A percentile compares a stretch with the other conserved stretches of the same genome.
These are phyloP conservation scores for Chaetomium strumarium DNA, from an alignment of 2,329 filamentous ascomycete species.

Conservation along the genomic window DNA sequence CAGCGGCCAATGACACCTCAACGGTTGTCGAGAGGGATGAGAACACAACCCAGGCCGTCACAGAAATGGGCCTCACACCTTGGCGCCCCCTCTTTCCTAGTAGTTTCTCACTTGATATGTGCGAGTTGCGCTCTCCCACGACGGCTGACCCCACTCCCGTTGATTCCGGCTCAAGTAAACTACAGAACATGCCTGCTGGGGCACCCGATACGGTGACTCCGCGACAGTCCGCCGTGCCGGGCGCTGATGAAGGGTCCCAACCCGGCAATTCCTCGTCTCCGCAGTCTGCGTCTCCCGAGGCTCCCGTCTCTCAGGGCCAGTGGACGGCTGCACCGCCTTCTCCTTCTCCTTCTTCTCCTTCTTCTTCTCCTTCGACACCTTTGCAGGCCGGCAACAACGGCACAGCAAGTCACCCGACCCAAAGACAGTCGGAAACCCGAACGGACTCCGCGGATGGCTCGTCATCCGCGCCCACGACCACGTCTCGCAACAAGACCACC, in stretches of 20 bases:
- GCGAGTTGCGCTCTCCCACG: constrained; percentile 25
- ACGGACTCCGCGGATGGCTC: constrained; percentile 7
- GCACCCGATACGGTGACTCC: constrained; percentile 9
- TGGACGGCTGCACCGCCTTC: constrained; percentile 9
- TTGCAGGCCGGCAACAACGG: constrained; percentile 5
- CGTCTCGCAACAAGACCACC: constrained; percentile 33
- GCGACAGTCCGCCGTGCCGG: constrained; percentile 6
- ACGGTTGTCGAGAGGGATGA: constrained; percentile 6
- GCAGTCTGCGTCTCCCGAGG: constrained; percentile 3
- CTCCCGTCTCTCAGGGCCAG: constrained; percentile 8
- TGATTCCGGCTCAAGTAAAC: constrained; percentile 10
- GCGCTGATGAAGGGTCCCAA: constrained; percentile 5
- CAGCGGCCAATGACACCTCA: background rate
- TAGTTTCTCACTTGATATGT: constrained; percentile 20
- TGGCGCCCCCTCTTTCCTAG: constrained; percentile 25
- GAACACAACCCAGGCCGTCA: background rate
- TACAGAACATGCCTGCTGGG: constrained; percentile 2
- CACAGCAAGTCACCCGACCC: constrained; percentile 4
- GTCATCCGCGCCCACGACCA: constrained; percentile 19
- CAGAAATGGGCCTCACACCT: constrained; percentile 23
- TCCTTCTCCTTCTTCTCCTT: constrained; percentile 3
- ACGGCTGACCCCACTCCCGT: constrained; percentile 23
- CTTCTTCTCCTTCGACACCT: background rate
- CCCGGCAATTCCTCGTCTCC: constrained; percentile 12
- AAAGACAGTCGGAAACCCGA: constrained; percentile 10